phyloP scores from a whole-genome alignment of 2,329 filamentous ascomycete species.

The Thyridium curvatum region DNA sequence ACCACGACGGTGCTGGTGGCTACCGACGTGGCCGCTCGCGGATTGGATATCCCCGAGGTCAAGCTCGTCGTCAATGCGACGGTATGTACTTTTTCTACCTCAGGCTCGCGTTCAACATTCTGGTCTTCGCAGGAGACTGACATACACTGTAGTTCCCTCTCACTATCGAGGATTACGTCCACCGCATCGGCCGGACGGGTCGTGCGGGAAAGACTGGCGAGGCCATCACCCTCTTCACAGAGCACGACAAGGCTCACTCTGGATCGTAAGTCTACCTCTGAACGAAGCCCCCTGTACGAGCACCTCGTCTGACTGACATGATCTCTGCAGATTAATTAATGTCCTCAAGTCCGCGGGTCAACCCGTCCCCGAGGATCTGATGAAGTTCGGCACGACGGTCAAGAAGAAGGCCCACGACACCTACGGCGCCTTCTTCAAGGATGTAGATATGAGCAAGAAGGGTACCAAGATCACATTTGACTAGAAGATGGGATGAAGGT shows the following conservation, averaged over 20 bases:
- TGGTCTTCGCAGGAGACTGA: conserved; percentile 9
- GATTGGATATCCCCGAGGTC: conserved; percentile 90
- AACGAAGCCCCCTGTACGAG: neutral
- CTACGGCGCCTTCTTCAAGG: conserved; percentile 94
- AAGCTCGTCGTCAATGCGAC: conserved; percentile 94
- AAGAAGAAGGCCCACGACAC: conserved; percentile 98
- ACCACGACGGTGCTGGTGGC: conserved; percentile 80
- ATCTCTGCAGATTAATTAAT: conserved; percentile 66
- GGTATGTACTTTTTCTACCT: conserved; percentile 32
- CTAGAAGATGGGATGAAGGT: conserved; percentile 23
- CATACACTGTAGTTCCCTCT: conserved; percentile 61
- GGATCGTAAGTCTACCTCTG: conserved; percentile 61
- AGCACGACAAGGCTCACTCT: conserved; percentile 87
- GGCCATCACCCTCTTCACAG: conserved; percentile 90
- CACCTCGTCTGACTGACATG: conserved; percentile 11
- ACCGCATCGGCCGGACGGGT: conserved; percentile 92
- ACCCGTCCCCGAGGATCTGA: conserved; percentile 77
- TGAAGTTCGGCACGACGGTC: conserved; percentile 96
- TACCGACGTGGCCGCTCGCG: conserved; percentile 91
- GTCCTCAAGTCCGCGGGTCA: conserved; percentile 92
- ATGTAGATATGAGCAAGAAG: conserved; percentile 75
- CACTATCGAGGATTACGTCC: conserved; percentile 95
- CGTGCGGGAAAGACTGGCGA: conserved; percentile 84
- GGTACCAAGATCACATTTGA: conserved; percentile 93
- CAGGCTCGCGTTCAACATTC: no score